Conservation (phyloP, 1,139 yeast species). For the Debaryomyces udenii region DNA sequence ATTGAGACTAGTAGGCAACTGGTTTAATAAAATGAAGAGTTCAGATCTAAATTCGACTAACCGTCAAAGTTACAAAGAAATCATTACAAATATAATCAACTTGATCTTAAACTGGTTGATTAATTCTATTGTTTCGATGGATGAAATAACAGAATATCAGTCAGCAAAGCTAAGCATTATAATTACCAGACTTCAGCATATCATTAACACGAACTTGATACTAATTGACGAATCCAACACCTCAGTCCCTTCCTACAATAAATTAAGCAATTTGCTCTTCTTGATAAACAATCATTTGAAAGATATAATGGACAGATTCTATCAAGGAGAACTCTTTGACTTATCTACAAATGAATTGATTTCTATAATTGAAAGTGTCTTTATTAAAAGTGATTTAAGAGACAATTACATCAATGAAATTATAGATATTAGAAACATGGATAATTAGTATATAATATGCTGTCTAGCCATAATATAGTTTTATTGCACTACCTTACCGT, state of each 20-base stretch:
- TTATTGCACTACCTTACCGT: conserved; percentile 54
- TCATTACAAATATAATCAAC: conserved; percentile 32
- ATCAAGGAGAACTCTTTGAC: conserved; percentile 74
- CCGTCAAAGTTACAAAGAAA: conserved; percentile 27
- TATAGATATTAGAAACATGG: conserved; percentile 26
- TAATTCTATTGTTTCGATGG: conserved; percentile 28
- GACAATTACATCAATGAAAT: conserved; percentile 65
- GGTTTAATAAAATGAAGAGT: conserved; percentile 30
- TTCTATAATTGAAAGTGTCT: conserved; percentile 56
- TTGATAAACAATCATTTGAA: conserved; percentile 60
- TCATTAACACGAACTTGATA: conserved; percentile 10
- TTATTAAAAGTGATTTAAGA: conserved; percentile 72
- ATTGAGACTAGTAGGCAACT: conserved; percentile 24
- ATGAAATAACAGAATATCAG: conserved; percentile 43
- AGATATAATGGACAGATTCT: conserved; percentile 70
- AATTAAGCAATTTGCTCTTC: conserved; percentile 46
- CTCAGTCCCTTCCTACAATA: conserved; percentile 36
- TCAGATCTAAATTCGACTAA: conserved; percentile 33
- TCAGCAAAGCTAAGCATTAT: conserved; percentile 34
- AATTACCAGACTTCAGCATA: conserved; percentile 18
- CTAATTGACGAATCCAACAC: conserved; percentile 20
- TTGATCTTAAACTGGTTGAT: conserved; percentile 35
- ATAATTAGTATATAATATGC: background rate
- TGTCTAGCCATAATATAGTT: background rate
- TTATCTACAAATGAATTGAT: conserved; percentile 69